Base-by-base conservation (phyloP, 2,329 filamentous ascomycete species). In the Cephalotrichum gorgonifer region DNA sequence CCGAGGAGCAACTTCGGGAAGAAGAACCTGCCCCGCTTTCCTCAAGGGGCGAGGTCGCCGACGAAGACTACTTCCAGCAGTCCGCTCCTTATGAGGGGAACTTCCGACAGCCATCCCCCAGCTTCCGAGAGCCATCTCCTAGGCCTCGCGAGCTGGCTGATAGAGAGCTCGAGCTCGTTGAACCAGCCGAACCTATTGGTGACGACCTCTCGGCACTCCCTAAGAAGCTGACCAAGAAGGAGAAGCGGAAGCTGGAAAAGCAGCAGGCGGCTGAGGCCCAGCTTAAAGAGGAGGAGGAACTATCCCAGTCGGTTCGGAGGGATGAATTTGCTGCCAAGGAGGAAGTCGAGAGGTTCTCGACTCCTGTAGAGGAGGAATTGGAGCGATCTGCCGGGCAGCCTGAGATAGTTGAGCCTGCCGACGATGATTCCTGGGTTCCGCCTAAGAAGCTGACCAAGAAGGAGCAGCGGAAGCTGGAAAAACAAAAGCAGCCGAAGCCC, bases 251-350 rank as follows among this genome's bases (percentile, higher is more conserved):
- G 15, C 45, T 47, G 22, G 27, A 26, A 12, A 45, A 45, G 25
- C 30, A 47, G 33, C 28, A 47, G 44, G 27, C 39, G 22, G 26
- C 55, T 12, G 51, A 54, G 33, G 54, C 60, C 6, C 61, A 65
- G 25, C 64, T 67, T 33, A 62, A 66, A 11, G 62, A 64, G 20
- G 68, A 70, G n/a, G n/a, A n/a, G n/a, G n/a, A n/a, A n/a, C n/a
- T n/a, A n/a, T n/a, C n/a, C n/a, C n/a, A n/a, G n/a, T n/a, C n/a
- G n/a, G n/a, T n/a, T n/a, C n/a, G n/a, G n/a, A n/a, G n/a, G n/a
- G n/a, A n/a, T n/a, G n/a, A n/a, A n/a, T n/a, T n/a, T n/a, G n/a
- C n/a, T n/a, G n/a, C n/a, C n/a, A n/a, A n/a, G n/a, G n/a, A n/a
- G n/a, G n/a, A n/a, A n/a, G n/a, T n/a, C n/a, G n/a, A n/a, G n/a